A percentile compares a stretch with the other conserved stretches of the same genome.
Evolutionary conservation across 208 protist genomes (phyloP).

Genomic region (Trypanosoma melophagium): DNA sequence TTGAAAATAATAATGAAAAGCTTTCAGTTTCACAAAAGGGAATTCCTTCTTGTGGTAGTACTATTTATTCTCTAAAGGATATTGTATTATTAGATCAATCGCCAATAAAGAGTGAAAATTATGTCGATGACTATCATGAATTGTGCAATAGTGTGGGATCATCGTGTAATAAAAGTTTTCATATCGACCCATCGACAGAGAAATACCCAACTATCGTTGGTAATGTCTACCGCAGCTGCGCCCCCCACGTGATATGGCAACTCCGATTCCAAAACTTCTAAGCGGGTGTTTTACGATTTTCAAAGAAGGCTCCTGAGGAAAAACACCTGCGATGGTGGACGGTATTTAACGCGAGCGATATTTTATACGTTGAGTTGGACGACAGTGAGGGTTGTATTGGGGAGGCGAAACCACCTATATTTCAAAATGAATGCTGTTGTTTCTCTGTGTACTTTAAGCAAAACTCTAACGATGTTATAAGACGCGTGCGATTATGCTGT

Average conservation of each 20-base stretch:
- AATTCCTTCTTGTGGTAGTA: too few species aligned
- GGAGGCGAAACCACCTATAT: slow-evolving; percentile 16
- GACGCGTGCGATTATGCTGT: slow-evolving; percentile 15
- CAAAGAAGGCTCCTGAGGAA: slow-evolving; percentile 1
- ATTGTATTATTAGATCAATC: too few species aligned
- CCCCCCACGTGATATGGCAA: slow-evolving; percentile 19
- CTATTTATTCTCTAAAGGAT: too few species aligned
- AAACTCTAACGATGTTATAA: background rate
- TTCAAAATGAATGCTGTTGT: slow-evolving; percentile 2
- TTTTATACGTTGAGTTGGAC: slow-evolving; percentile 15
- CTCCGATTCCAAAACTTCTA: slow-evolving; percentile 20
- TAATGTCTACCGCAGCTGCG: slow-evolving; percentile 14
- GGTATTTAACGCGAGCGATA: slow-evolving; percentile 6
- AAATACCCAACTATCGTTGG: slow-evolving; percentile 8
- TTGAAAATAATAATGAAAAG: too few species aligned
- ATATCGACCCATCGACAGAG: background rate
- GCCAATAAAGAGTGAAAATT: too few species aligned
- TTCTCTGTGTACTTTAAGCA: slow-evolving; percentile 19
- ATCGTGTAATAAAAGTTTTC: background rate
- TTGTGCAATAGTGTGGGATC: too few species aligned
- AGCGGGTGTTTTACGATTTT: slow-evolving; percentile 16
- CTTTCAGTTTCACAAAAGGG: too few species aligned
- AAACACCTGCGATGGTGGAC: slow-evolving; percentile 15
- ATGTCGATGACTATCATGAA: too few species aligned
- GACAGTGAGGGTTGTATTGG: slow-evolving; percentile 10